These are phyloP conservation scores for Trichocladium uniseriatum DNA, from an alignment of 495 filamentous ascomycete species.

Conservation along the genomic window DNA sequence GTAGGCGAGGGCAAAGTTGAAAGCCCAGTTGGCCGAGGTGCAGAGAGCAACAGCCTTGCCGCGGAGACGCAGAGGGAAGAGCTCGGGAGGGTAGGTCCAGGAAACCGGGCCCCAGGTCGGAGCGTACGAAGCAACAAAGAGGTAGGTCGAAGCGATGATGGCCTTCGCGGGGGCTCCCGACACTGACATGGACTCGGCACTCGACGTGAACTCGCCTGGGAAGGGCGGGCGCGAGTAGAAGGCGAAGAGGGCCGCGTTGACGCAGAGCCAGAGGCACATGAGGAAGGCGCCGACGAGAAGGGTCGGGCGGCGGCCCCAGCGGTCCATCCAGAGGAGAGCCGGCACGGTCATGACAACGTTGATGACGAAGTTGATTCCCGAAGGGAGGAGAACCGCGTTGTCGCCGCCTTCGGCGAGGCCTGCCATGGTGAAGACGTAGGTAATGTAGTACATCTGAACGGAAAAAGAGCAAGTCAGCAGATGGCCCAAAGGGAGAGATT, in stretches of 20 bases:
- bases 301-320: constrained; percentile 52
- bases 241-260: constrained; percentile 61
- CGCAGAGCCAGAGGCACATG: constrained; percentile 60
- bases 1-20: constrained; percentile 72
- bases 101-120: constrained; percentile 63
- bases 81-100: constrained; percentile 70
- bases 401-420: constrained; percentile 44
- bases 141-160: constrained; percentile 68
- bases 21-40: constrained; percentile 67
- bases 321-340: constrained; percentile 48
- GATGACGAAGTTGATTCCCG: constrained; percentile 66
- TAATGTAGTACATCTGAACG: constrained; percentile 44
- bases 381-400: constrained; percentile 49
- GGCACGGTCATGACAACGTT: constrained; percentile 52
- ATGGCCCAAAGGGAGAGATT: constrained; percentile 11
- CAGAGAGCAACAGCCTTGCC: constrained; percentile 65
- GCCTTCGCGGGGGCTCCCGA: constrained; percentile 54
- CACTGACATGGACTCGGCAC: constrained; percentile 38
- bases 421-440: constrained; percentile 66
- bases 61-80: constrained; percentile 64
- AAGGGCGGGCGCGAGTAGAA: constrained; percentile 33
- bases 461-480: constrained; percentile 5
- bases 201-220: constrained; percentile 27
- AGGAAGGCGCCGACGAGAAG: constrained; percentile 54
- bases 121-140: constrained; percentile 69